Conservation (phyloP, 306 rosid genomes). For the Cajanus cajan region DNA sequence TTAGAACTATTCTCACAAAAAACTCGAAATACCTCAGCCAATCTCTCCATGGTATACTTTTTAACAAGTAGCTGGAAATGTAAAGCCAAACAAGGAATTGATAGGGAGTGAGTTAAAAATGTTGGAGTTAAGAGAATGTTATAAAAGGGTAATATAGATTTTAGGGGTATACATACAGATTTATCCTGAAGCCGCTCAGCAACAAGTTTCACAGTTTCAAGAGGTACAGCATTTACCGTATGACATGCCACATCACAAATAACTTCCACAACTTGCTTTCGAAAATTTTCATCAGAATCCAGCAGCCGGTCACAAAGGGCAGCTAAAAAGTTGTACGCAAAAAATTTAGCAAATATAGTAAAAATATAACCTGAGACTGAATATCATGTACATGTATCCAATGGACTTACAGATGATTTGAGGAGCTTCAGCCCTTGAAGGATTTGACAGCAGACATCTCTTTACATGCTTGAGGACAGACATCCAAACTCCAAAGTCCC, state of each 20-base stretch:
- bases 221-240: conserved; percentile 54
- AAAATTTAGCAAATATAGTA: conserved; percentile 31
- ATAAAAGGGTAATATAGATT: conserved; percentile 15
- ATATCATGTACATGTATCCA: conserved; percentile 4
- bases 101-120: conserved; percentile 22
- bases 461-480: conserved; percentile 71
- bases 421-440: conserved; percentile 70
- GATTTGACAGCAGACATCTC: conserved; percentile 79
- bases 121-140: conserved; percentile 9
- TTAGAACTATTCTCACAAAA: conserved; percentile 60
- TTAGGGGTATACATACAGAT: conserved; percentile 62
- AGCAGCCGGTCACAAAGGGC: conserved; percentile 83
- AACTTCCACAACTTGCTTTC: conserved; percentile 93
- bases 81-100: conserved; percentile 31
- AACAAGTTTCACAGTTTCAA: conserved; percentile 77
- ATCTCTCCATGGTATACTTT: conserved; percentile 86
- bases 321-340: conserved; percentile 52
- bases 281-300: conserved; percentile 84
- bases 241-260: conserved; percentile 79
- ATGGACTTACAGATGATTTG: conserved; percentile 71
- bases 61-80: conserved; percentile 80
- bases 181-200: conserved; percentile 91
- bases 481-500: conserved; percentile 70
- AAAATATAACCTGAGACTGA: conserved; percentile 1
- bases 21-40: conserved; percentile 76